Evolutionary conservation across 306 rosid genomes (phyloP).

Genomic region (Casuarina glauca): DNA sequence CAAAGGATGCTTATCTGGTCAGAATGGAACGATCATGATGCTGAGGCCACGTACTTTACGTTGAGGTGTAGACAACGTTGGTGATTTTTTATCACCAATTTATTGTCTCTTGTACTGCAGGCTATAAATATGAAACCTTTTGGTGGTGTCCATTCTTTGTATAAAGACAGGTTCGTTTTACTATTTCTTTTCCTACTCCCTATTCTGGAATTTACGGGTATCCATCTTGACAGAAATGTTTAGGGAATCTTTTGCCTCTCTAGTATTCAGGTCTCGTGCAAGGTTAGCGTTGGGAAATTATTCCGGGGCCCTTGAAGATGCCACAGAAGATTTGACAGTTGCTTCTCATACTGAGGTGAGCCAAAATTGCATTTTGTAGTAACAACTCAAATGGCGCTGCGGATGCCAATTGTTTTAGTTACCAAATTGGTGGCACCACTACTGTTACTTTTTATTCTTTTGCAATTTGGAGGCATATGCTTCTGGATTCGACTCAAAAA

Average conservation of each 20-base stretch:
- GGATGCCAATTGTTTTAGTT: constrained; percentile 12
- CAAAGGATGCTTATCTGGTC: constrained; percentile 49
- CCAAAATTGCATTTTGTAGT: constrained; percentile 3
- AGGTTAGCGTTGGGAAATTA: constrained; percentile 66
- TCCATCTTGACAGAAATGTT: background rate
- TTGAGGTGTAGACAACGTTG: background rate
- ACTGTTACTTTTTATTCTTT: background rate
- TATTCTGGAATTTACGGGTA: background rate
- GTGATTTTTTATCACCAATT: background rate
- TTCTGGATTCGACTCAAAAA: constrained; percentile 5
- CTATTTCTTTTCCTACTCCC: background rate
- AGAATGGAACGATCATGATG: background rate
- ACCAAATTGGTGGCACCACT: background rate
- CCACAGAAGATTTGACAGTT: constrained; percentile 60
- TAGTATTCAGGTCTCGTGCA: constrained; percentile 59
- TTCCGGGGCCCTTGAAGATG: constrained; percentile 74
- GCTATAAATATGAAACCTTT: constrained; percentile 69
- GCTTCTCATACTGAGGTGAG: constrained; percentile 71
- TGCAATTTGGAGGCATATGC: background rate
- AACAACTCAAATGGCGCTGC: background rate
- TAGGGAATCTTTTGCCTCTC: constrained; percentile 11
- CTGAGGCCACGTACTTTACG: background rate
- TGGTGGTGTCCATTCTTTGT: constrained; percentile 66
- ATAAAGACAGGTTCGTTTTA: constrained; percentile 62
- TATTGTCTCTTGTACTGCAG: constrained; percentile 43